Evolutionary conservation across 2,329 filamentous ascomycete genomes (phyloP).

Genomic region (Verticillium alfalfae): DNA sequence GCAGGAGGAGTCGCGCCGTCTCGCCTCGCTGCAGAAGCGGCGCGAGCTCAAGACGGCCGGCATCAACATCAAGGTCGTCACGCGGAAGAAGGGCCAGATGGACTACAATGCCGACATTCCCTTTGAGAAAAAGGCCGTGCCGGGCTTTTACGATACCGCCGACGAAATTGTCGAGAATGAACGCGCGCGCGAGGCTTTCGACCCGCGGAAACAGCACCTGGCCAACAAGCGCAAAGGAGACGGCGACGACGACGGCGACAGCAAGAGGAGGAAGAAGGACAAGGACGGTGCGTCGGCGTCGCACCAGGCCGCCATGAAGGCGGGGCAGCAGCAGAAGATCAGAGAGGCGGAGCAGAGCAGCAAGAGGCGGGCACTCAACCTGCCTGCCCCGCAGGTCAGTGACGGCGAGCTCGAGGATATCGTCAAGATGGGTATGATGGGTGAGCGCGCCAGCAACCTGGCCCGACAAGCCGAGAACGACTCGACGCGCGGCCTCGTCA

Average conservation of each 20-base stretch:
- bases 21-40: slow-evolving; percentile 90
- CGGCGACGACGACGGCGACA: slow-evolving; percentile 71
- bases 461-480: slow-evolving; percentile 77
- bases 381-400: slow-evolving; percentile 86
- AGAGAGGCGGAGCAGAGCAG: slow-evolving; percentile 95
- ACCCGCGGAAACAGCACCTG: slow-evolving; percentile 87
- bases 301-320: slow-evolving; percentile 83
- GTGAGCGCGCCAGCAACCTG: slow-evolving; percentile 73
- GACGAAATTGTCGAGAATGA: slow-evolving; percentile 82
- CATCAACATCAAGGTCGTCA: slow-evolving; percentile 95
- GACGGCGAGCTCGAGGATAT: slow-evolving; percentile 94
- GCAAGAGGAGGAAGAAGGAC: slow-evolving; percentile 80
- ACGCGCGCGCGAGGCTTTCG: slow-evolving; percentile 75
- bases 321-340: slow-evolving; percentile 89
- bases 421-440: slow-evolving; percentile 96
- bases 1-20: slow-evolving; percentile 84
- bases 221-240: slow-evolving; percentile 92
- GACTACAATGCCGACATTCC: slow-evolving; percentile 99
- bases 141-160: slow-evolving; percentile 88
- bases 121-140: slow-evolving; percentile 85
- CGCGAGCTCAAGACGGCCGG: slow-evolving; percentile 95
- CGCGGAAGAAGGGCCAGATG: slow-evolving; percentile 93
- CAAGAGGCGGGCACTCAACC: slow-evolving; percentile 75
- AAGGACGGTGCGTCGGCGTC: slow-evolving; percentile 75
- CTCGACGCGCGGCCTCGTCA: slow-evolving; percentile 78